Evolutionary conservation across 371 early-diverging fungal genomes (phyloP).

Genomic region (Mortierella sp.): DNA sequence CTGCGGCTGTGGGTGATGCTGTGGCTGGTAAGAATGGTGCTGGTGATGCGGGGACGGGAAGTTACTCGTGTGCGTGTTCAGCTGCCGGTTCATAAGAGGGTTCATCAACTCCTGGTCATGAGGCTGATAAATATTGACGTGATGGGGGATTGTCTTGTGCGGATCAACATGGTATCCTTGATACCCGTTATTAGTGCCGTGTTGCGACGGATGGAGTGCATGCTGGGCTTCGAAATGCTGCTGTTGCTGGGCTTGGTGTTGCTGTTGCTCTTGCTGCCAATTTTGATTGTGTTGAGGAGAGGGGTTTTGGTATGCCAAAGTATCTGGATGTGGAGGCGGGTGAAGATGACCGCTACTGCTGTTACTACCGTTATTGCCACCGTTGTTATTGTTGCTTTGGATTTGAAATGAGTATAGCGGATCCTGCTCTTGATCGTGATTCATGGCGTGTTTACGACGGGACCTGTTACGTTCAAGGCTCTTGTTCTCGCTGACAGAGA

Average conservation of each 20-base stretch:
- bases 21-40: conserved; percentile 15
- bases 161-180: conserved; percentile 28
- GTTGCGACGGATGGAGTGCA: conserved; percentile 17
- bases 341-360: conserved; percentile 2
- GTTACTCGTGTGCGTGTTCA: conserved; percentile 26
- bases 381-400: conserved; percentile 6
- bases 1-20: conserved; percentile 24
- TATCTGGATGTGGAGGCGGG: not conserved
- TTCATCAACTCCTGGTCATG: conserved; percentile 34
- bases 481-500: not conserved
- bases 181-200: conserved; percentile 8
- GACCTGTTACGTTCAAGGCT: conserved; percentile 4
- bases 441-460: conserved; percentile 12
- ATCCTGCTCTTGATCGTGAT: conserved; percentile 17
- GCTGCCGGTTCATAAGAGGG: conserved; percentile 30
- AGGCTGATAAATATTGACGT: conserved; percentile 41
- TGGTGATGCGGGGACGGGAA: conserved; percentile 31
- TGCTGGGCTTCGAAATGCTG: conserved; percentile 21
- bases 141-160: conserved; percentile 37
- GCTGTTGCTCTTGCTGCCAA: conserved; percentile 10
- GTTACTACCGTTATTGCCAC: not conserved
- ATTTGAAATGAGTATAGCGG: conserved; percentile 19
- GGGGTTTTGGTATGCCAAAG: not conserved
- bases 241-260: conserved; percentile 3
- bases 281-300: not conserved